A percentile compares a stretch with the other conserved stretches of the same genome.
These are phyloP conservation scores for Vaccinium corymbosum DNA, from an alignment of 148 eudicot genomes.

Conservation along the genomic window DNA sequence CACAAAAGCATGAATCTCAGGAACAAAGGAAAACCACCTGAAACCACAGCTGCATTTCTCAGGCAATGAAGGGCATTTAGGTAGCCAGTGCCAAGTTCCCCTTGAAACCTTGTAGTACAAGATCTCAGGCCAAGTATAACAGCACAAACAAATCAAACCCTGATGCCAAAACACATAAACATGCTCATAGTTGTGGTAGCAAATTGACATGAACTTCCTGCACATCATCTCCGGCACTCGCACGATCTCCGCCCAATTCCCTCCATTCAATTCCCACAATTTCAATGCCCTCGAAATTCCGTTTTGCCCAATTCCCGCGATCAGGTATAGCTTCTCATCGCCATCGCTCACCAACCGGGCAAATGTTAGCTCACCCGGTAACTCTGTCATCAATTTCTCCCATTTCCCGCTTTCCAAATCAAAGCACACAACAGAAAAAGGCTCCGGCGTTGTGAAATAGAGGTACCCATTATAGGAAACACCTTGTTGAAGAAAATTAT, in stretches of 20 bases:
- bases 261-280: constrained; percentile 49
- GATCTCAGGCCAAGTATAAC: constrained; percentile 66
- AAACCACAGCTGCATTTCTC: constrained; percentile 77
- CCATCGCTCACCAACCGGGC: constrained; percentile 40
- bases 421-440: constrained; percentile 32
- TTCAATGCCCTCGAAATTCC: constrained; percentile 58
- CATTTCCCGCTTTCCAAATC: constrained; percentile 41
- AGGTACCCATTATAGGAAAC: constrained; percentile 35
- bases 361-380: constrained; percentile 49
- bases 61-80: constrained; percentile 54
- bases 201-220: constrained; percentile 58
- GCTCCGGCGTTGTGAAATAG: constrained; percentile 50
- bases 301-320: constrained; percentile 60
- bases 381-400: constrained; percentile 14
- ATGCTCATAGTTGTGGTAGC: constrained; percentile 75
- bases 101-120: constrained; percentile 58
- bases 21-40: constrained; percentile 68
- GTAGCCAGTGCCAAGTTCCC: constrained; percentile 74
- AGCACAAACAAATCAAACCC: constrained; percentile 61
- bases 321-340: constrained; percentile 33
- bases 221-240: constrained; percentile 55
- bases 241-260: constrained; percentile 50
- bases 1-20: constrained; percentile 42
- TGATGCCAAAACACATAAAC: constrained; percentile 72
- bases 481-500: constrained; percentile 42